A percentile compares a stretch with the other conserved stretches of the same genome.
Conservation (phyloP, 306 rosid genomes). For the Biancaea sappan region DNA sequence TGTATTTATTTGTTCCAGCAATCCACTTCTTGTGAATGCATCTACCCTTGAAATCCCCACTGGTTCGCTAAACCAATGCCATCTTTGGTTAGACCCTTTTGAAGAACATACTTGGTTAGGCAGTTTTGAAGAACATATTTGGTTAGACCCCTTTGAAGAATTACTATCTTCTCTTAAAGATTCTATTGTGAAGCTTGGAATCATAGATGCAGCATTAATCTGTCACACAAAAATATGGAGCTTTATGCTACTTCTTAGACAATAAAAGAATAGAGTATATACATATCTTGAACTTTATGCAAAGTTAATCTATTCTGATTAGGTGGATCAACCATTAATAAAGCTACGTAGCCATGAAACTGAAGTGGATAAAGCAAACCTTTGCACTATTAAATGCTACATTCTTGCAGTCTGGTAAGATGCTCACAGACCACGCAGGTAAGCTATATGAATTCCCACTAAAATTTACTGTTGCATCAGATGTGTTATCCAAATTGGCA, state of each 20-base stretch:
- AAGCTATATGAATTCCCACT: constrained; percentile 77
- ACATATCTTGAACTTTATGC: not conserved
- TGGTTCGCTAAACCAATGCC: constrained; percentile 93
- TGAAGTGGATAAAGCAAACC: constrained; percentile 54
- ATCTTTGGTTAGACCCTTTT: constrained; percentile 51
- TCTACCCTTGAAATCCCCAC: constrained; percentile 77
- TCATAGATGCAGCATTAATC: constrained; percentile 70
- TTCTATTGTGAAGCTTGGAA: constrained; percentile 63
- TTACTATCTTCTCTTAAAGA: constrained; percentile 48
- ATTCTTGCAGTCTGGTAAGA: constrained; percentile 94
- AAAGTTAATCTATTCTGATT: constrained; percentile 7
- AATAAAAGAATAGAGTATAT: constrained; percentile 22
- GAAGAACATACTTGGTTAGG: too few species aligned
- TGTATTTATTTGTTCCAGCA: constrained; percentile 85
- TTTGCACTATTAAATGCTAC: constrained; percentile 90
- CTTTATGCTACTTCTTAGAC: constrained; percentile 5
- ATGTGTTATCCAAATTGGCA: constrained; percentile 61
- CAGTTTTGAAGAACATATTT: too few species aligned
- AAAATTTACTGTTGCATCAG: constrained; percentile 72
- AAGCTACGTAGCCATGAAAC: not conserved
- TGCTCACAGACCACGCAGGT: constrained; percentile 99
- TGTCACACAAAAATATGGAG: constrained; percentile 38
- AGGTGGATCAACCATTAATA: not conserved
- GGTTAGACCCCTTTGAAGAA: too few species aligned
- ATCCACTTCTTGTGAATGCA: constrained; percentile 69